Evolutionary conservation across 345 rosid genomes (phyloP).

Genomic region (Hibiscus tridactylites): DNA sequence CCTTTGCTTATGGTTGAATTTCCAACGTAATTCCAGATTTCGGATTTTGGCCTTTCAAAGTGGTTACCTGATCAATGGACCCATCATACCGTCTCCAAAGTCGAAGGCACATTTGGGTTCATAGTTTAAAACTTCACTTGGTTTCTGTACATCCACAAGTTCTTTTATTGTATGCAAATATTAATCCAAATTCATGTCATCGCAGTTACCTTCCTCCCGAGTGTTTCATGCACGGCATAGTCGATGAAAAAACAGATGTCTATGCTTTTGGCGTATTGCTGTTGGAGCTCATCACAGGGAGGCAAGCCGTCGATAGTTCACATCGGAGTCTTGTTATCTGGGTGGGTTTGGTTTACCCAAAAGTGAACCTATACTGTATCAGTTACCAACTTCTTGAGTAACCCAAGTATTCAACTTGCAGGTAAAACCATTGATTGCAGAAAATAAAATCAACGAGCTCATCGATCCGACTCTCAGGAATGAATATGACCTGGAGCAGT

Average conservation of each 20-base stretch:
- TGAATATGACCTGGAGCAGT: neutral
- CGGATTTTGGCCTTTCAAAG: neutral
- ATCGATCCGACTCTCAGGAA: neutral
- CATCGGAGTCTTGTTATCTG: neutral
- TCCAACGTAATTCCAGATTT: neutral
- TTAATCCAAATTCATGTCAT: neutral
- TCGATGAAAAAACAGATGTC: neutral
- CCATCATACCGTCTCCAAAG: neutral
- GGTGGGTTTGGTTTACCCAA: neutral
- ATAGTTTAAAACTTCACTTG: neutral
- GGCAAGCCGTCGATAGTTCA: neutral
- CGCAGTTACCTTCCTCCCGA: neutral
- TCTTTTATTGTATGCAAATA: neutral
- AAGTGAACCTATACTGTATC: neutral
- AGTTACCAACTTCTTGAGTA: neutral
- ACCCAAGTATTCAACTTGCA: neutral
- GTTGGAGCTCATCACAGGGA: neutral
- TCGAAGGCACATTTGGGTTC: neutral
- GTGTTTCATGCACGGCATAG: neutral
- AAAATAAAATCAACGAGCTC: neutral
- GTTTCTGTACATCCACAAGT: neutral
- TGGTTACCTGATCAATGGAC: slow-evolving; percentile 1
- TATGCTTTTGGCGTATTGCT: neutral
- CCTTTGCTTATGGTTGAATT: neutral
- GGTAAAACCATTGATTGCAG: neutral